phyloP scores from a whole-genome alignment of 495 filamentous ascomycete species.

The Sordaria brevicollis region DNA sequence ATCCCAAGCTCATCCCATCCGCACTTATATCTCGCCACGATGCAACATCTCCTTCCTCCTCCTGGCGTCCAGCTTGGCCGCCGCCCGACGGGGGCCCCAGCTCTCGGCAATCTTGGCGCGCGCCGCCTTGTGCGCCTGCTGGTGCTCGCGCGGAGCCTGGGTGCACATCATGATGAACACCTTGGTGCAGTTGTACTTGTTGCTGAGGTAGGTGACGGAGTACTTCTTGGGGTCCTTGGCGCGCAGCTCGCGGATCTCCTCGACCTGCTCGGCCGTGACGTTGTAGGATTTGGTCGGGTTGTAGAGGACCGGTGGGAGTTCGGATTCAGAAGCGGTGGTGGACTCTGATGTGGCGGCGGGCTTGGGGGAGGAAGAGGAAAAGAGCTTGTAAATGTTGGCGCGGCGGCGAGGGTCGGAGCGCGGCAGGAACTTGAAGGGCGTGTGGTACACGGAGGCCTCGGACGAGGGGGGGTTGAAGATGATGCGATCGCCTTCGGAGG shows the following conservation, averaged over 20 bases:
- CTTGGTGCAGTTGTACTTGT: conserved; percentile 65
- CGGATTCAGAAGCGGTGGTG: not conserved
- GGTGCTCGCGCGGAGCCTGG: conserved; percentile 28
- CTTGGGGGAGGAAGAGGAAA: conserved; percentile 14
- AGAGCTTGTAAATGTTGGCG: conserved; percentile 30
- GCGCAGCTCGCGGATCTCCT: conserved; percentile 67
- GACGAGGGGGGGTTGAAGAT: conserved; percentile 94
- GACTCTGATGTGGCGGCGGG: not conserved
- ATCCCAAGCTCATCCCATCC: not conserved
- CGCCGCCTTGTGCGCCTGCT: conserved; percentile 23
- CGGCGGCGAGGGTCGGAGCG: conserved; percentile 58
- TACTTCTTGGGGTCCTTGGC: conserved; percentile 56
- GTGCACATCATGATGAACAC: conserved; percentile 58
- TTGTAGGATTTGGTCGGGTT: conserved; percentile 43
- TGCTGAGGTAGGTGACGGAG: conserved; percentile 59
- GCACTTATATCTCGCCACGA: conserved; percentile 34
- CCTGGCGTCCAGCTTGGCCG: conserved; percentile 63
- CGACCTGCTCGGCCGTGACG: conserved; percentile 60
- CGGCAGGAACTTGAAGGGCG: conserved; percentile 84
- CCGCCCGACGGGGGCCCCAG: conserved; percentile 62
- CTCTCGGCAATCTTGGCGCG: conserved; percentile 51
- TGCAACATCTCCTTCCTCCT: conserved; percentile 54
- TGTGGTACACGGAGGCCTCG: conserved; percentile 70
- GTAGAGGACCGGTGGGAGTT: conserved; percentile 1
- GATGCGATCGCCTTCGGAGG: conserved; percentile 49